Base-by-base conservation (phyloP, 495 filamentous ascomycete species). In the Xylaria nigripes region DNA sequence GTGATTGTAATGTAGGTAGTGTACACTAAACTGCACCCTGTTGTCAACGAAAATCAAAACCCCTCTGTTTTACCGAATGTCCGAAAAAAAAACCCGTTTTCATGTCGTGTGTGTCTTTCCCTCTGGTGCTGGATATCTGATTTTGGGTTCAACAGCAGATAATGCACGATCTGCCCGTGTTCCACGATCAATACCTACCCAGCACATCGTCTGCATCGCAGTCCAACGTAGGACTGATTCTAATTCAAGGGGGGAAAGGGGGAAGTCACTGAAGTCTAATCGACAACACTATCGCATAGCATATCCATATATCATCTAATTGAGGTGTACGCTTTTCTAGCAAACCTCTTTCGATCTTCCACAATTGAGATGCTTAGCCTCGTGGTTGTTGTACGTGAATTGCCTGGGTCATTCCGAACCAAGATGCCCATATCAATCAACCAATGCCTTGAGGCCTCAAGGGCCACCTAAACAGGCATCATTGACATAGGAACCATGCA, bases 241-340 rank as follows among this genome's bases (percentile, higher is more conserved):
- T n/a, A n/a, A n/a, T n/a, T n/a, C n/a, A n/a, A n/a, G n/a, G n/a
- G n/a, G n/a, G n/a, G n/a, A n/a, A n/a, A n/a, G n/a, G n/a, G n/a
- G n/a, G n/a, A 34, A 42, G 24, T 55, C 52, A 55, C 52, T 42
- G 36, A 36, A 30, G 40, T 8, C 21, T 32, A 34, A 44, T 24
- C 45, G 6, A 55, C 52, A 48, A 48, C 45, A 43, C 19, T n/a
- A 45, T 45, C 24, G 52, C 30, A 45, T 24, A 55, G 52, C 52
- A 48, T 48, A 41, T 48, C 36, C 52, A 55, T 32, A 48, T 48
- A 18, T 55, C 32, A 10, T 34, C 52, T 55, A 55, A 55, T 55
- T 55, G 52, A 43, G 52, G 45, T 42, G 12, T 43, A 49, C 46
- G 53, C 45, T 36, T n/a, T 23, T 50, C 46, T 55, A 49, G 45